Percentiles rank a stretch among this genome's conserved stretches.
phyloP scores from a whole-genome alignment of 2,329 filamentous ascomycete species.

The Metarhizium humberi region DNA sequence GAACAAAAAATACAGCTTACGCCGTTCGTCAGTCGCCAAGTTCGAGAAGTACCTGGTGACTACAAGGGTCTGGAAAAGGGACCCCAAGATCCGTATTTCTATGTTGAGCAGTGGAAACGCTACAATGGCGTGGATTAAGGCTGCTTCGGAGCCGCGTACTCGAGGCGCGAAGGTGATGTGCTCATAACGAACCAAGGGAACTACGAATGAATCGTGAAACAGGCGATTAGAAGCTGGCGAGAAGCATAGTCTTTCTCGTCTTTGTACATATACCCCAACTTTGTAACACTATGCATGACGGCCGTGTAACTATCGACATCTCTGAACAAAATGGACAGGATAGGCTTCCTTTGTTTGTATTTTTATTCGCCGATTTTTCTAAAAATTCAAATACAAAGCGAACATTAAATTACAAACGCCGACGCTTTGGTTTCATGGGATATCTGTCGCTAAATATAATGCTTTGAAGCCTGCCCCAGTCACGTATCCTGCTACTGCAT shows the following conservation, averaged over 20 bases:
- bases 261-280: conserved; percentile 21
- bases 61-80: conserved; percentile 45
- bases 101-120: conserved; percentile 57
- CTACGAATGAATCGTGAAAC: neutral
- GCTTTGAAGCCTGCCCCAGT: neutral
- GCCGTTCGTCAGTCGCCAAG: conserved; percentile 62
- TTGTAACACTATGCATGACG: conserved; percentile 22
- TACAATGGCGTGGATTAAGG: conserved; percentile 53
- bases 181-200: neutral
- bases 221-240: neutral
- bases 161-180: conserved; percentile 1
- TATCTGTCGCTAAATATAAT: conserved; percentile 5
- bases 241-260: conserved; percentile 9
- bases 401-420: neutral
- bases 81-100: conserved; percentile 51
- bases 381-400: neutral
- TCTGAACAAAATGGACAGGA: neutral
- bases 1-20: conserved; percentile 48
- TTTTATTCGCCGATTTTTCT: neutral
- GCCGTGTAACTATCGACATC: neutral
- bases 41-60: conserved; percentile 42
- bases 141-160: neutral
- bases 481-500: neutral
- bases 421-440: conserved; percentile 6
- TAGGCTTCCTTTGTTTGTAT: conserved; percentile 10